Conservation (phyloP, 2,329 filamentous ascomycete genomes). For the Triangularia setosa region DNA sequence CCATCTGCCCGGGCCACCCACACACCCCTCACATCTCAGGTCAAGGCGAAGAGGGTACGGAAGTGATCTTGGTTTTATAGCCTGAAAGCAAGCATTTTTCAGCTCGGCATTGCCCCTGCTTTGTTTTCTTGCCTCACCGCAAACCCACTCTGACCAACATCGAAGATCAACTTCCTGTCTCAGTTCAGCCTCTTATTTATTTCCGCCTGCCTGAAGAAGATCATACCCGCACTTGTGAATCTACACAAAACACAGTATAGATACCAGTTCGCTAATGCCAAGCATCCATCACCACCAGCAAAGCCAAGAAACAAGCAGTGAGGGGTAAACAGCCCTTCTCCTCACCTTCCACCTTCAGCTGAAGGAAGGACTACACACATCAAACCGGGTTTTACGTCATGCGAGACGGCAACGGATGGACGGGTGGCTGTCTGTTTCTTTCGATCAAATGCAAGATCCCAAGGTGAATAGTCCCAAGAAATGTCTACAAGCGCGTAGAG, state of each 20-base stretch:
- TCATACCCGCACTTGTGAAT: background rate
- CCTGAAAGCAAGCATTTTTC: constrained; percentile 1
- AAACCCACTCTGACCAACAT: background rate
- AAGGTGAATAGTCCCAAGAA: background rate
- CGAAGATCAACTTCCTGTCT: background rate
- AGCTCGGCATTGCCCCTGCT: background rate
- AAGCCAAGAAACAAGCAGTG: background rate
- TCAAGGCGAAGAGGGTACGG: background rate
- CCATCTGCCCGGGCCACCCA: background rate
- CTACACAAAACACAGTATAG: background rate
- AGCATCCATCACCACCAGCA: background rate
- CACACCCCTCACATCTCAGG: background rate
- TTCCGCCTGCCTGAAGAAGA: background rate
- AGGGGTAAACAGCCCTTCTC: background rate
- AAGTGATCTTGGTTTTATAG: background rate
- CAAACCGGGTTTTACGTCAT: background rate
- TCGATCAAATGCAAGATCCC: background rate
- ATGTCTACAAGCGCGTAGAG: background rate
- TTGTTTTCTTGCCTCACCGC: background rate
- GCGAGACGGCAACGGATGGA: background rate
- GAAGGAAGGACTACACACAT: background rate
- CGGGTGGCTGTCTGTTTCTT: background rate
- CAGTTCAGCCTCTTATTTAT: background rate
- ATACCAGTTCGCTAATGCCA: background rate
- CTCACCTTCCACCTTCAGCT: background rate